These are phyloP conservation scores for Picea engelmannii DNA, from an alignment of 83 land plant species.

Conservation along the genomic window DNA sequence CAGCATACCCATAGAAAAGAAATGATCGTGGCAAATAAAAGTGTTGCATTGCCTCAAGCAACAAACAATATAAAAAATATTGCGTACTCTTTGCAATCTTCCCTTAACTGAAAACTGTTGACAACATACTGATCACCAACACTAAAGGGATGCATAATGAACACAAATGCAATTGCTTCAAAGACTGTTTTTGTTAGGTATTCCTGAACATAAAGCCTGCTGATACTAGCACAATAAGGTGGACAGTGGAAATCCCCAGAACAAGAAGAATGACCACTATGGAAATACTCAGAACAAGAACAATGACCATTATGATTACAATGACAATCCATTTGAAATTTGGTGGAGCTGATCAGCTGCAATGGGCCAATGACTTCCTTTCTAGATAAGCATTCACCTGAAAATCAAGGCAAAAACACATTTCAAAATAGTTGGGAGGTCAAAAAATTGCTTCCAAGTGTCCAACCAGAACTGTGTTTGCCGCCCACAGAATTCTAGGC, in stretches of 20 bases:
- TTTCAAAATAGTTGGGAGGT: too few species aligned
- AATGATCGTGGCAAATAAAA: background rate
- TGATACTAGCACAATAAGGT: slow-evolving; percentile 53
- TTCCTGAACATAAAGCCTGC: slow-evolving; percentile 65
- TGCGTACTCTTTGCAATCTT: slow-evolving; percentile 31
- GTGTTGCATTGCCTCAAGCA: too few species aligned
- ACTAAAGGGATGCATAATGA: slow-evolving; percentile 74
- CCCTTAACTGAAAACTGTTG: slow-evolving; percentile 52
- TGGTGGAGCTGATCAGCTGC: slow-evolving; percentile 60
- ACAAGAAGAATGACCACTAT: slow-evolving; percentile 47
- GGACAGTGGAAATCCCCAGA: slow-evolving; percentile 56
- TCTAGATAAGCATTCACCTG: slow-evolving; percentile 64
- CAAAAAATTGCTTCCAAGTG: too few species aligned
- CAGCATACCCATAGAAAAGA: background rate
- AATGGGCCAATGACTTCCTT: slow-evolving; percentile 56
- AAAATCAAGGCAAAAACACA: background rate
- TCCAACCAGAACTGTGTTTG: background rate
- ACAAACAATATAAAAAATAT: too few species aligned
- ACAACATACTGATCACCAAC: slow-evolving; percentile 67
- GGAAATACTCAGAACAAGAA: slow-evolving; percentile 27
- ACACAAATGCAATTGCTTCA: slow-evolving; percentile 72
- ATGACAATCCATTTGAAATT: slow-evolving; percentile 32
- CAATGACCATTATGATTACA: slow-evolving; percentile 29
- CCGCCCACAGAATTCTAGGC: background rate
- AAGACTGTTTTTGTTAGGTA: slow-evolving; percentile 59